These are phyloP conservation scores for Botrytis medusae DNA, from an alignment of 2,329 filamentous ascomycete species.

Conservation along the genomic window DNA sequence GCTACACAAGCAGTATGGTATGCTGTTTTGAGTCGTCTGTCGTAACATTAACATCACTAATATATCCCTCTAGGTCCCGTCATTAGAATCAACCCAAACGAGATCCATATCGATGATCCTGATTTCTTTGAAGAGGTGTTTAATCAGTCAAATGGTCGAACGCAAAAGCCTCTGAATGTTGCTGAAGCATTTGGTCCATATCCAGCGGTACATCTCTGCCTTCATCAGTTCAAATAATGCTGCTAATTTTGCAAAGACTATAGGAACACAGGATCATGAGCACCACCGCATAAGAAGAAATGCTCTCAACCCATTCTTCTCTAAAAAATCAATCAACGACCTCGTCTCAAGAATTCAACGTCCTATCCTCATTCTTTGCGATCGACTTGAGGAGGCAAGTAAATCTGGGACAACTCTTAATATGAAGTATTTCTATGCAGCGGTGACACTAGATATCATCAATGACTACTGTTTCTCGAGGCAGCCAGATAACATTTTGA, in stretches of 20 bases:
- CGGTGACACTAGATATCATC: constrained; percentile 14
- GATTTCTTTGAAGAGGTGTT: constrained; percentile 26
- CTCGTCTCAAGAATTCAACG: background rate
- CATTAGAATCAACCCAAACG: constrained; percentile 25
- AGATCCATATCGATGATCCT: constrained; percentile 24
- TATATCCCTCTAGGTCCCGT: constrained; percentile 17
- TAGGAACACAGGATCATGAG: constrained; percentile 24
- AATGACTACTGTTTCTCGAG: constrained; percentile 24
- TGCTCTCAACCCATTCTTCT: constrained; percentile 28
- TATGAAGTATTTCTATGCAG: constrained; percentile 14
- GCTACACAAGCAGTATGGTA: constrained; percentile 45
- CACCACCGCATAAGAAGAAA: constrained; percentile 26
- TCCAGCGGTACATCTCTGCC: background rate
- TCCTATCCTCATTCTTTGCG: constrained; percentile 14
- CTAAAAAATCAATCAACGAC: constrained; percentile 20
- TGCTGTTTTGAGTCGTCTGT: background rate
- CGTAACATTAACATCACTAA: background rate
- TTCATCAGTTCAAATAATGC: background rate
- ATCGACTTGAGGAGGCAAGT: background rate
- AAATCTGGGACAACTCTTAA: background rate
- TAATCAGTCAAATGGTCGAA: background rate
- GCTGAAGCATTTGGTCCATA: constrained; percentile 18
- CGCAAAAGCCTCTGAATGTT: background rate
- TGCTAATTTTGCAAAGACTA: constrained; percentile 3
- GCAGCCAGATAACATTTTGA: background rate